Evolutionary conservation across 2,329 filamentous ascomycete species (phyloP), one percentile per base, ranked within the genome.

Genomic region (Amesomyces nigricolor): DNA sequence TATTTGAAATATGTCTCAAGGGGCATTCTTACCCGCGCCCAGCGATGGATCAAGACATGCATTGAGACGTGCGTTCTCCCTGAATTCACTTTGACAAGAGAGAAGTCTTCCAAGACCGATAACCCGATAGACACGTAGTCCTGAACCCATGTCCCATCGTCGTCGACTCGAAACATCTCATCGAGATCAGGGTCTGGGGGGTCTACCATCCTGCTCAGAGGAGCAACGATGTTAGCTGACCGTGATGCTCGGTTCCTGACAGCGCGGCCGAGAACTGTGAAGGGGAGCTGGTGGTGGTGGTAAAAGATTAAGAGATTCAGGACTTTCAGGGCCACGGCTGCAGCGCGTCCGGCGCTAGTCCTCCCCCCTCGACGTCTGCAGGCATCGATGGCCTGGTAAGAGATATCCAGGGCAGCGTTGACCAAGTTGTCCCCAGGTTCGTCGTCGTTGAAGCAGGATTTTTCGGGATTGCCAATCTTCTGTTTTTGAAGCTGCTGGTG

Each of bases 251-350:
- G 50, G 16, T 51, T 53, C 0, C n/a, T 13, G 5, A 59, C 56
- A 2, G 64, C 63, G 6, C 59, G 17, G 3, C 29, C 4, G 10
- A 69, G 44, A 2, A 65, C 64, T 0, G 38, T 22, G 0, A 47
- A 26, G 0, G 61, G 51, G 1, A 67, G 30, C 2, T 55, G 54
- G 17, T 67, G 62, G 9, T 68, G 61, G 29, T 68, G 63, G 22
- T 64, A 70, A 56, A 69, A 71, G 14, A 58, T 64, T 7, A 69
- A 56, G 1, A 67, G 22, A 11, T 49, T 58, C 1, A 70, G 52
- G 0, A 70, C 44, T 8, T 66, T 60, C 1, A 69, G 51, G 0
- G 68, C 67, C 2, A 54, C 57, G 5, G 46, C 30, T 3, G 63
- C 65, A 4, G 53, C 47, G 0, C 40, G 37, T 0, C 58, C 64